phyloP scores from a whole-genome alignment of 257 asterid genomes.

The Nemophila menziesii region DNA sequence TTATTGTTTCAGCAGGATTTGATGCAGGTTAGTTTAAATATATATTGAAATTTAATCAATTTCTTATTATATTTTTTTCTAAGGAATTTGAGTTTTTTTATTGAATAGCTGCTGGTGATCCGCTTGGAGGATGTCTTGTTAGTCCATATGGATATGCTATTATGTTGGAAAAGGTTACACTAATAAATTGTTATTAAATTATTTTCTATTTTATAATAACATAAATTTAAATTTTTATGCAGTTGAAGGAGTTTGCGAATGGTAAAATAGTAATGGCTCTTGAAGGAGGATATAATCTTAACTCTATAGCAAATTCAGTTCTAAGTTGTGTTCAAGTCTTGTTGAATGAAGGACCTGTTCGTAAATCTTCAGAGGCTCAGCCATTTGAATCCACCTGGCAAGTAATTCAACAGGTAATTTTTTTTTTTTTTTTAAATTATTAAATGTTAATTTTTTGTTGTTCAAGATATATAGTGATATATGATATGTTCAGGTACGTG shows the following conservation, averaged over 20 bases:
- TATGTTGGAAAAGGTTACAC: conserved; percentile 77
- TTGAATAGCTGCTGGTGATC: conserved; percentile 73
- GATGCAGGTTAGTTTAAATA: conserved; percentile 72
- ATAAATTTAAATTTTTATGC: conserved; percentile 12
- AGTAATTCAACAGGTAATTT: conserved; percentile 61
- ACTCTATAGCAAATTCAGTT: conserved; percentile 64
- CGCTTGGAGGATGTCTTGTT: conserved; percentile 86
- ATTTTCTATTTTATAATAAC: conserved; percentile 3
- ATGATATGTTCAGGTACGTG: conserved; percentile 46
- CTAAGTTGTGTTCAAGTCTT: conserved; percentile 70
- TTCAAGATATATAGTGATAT: background rate
- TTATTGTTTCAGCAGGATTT: conserved; percentile 83
- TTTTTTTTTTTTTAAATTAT: background rate
- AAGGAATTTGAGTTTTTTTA: conserved; percentile 7
- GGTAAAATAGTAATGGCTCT: conserved; percentile 96
- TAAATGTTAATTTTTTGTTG: background rate
- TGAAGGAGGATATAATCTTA: conserved; percentile 92
- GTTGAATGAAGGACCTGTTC: conserved; percentile 43
- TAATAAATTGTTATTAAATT: conserved; percentile 4
- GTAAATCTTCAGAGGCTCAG: conserved; percentile 36
- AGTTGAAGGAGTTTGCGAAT: conserved; percentile 77
- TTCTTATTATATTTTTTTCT: conserved; percentile 1
- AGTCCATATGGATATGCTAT: conserved; percentile 77
- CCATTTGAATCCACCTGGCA: conserved; percentile 89
- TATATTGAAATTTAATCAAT: background rate